Evolutionary conservation across 2,329 filamentous ascomycete genomes (phyloP).

Genomic region (Talaromyces sp.): DNA sequence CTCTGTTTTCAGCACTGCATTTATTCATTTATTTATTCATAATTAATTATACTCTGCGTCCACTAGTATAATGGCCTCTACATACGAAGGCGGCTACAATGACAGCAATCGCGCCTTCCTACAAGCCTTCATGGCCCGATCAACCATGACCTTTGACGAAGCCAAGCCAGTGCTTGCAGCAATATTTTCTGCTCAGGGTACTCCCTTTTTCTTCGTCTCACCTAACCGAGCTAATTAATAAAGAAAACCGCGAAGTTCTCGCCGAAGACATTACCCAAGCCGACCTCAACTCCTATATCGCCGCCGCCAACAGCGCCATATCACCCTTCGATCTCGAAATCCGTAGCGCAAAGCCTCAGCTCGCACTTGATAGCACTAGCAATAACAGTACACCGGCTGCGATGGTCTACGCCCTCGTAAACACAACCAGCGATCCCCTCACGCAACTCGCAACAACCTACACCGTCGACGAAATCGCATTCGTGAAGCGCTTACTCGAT

Average conservation of each 20-base stretch:
- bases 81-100: constrained; percentile 43
- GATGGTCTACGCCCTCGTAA: constrained; percentile 79
- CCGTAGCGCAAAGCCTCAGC: constrained; percentile 51
- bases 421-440: constrained; percentile 77
- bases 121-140: constrained; percentile 78
- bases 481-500: constrained; percentile 82
- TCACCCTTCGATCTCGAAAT: constrained; percentile 86
- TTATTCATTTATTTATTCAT: not conserved
- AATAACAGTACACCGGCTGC: constrained; percentile 35
- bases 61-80: constrained; percentile 15
- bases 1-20: not conserved
- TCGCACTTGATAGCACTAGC: constrained; percentile 47
- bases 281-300: constrained; percentile 66
- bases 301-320: constrained; percentile 67
- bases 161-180: constrained; percentile 70
- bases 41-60: not conserved
- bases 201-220: not conserved
- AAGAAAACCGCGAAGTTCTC: constrained; percentile 48
- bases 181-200: constrained; percentile 63
- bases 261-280: constrained; percentile 64
- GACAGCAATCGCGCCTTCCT: constrained; percentile 82
- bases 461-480: constrained; percentile 79
- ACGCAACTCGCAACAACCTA: constrained; percentile 84
- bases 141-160: constrained; percentile 71
- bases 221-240: not conserved